Evolutionary conservation across 192 early-diverging fungal species (phyloP), one percentile per base, ranked within the genome.

Genomic region (Backusella psychrophila): DNA sequence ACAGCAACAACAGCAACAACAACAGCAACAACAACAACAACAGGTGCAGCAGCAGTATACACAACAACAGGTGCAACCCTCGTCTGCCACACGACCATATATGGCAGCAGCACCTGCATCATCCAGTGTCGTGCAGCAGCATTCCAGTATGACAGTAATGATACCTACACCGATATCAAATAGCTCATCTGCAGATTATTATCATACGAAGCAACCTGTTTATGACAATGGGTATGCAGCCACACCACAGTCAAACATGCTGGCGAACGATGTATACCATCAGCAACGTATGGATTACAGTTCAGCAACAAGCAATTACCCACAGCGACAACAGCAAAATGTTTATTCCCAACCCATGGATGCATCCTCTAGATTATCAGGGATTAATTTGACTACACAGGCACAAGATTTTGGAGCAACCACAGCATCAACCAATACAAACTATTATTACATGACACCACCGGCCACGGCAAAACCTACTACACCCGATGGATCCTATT

Each of bases 131-230:
- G 56, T 63, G 56, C 56, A 63, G 56, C 56, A 63, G 12, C 56
- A 63, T 26, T 63, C 56, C 12, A 63, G 12, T 63, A 63, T 63
- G 56, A 63, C 56, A 63, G 56, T 63, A 63, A 63, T 63, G 56
- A 29, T 63, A 29, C 56, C 56, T 12, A 63, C 56, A 63, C 56
- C 56, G 9, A 29, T 63, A 63, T 63, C 56, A 29, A 63, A 63
- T 63, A 29, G 21, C 12, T 63, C 56, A 29, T 63, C 56, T 63
- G 56, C 56, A 63, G 56, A 63, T 29, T 63, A 63, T 29, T 63
- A 63, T 63, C 56, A 63, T 29, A 63, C 56, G 15, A 63, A 63
- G 12, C 56, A 63, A 63, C 56, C 56, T 29, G 56, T 29, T 26
- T 63, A 63, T 63, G 56, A 63, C 46, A 49, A 49, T 29, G 26